These are phyloP conservation scores for Ligustrum vulgare DNA, from an alignment of 257 asterid species.

Conservation along the genomic window DNA sequence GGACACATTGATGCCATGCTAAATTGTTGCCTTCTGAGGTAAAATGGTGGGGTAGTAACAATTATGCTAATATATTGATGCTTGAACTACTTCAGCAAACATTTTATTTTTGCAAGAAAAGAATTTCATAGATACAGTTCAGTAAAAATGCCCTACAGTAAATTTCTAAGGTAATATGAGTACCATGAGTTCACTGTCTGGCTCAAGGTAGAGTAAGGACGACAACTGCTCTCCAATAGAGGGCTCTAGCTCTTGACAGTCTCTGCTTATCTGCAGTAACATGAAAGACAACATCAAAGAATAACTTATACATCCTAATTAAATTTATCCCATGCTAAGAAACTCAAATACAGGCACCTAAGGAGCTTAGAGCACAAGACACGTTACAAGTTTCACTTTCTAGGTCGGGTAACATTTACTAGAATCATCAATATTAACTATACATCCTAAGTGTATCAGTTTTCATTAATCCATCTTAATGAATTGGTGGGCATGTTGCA, in stretches of 20 bases:
- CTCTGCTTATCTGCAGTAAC: conserved; percentile 85
- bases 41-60: conserved; percentile 3
- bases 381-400: neutral
- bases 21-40: neutral
- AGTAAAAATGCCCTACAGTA: conserved; percentile 10
- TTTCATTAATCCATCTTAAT: neutral
- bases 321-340: neutral
- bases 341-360: neutral
- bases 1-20: neutral
- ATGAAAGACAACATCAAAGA: conserved; percentile 20
- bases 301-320: neutral
- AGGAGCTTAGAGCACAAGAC: neutral
- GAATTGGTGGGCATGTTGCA: neutral
- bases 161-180: conserved; percentile 7
- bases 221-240: conserved; percentile 88
- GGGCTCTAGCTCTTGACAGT: conserved; percentile 90
- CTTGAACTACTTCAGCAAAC: neutral
- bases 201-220: conserved; percentile 82
- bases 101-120: neutral
- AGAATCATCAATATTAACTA: neutral
- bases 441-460: neutral
- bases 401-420: neutral
- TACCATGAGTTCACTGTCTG: conserved; percentile 97
- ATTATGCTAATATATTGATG: conserved; percentile 1
- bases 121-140: neutral